phyloP scores from a whole-genome alignment of 768 basidiomycete species.

The Xanthoconium stramineum region DNA sequence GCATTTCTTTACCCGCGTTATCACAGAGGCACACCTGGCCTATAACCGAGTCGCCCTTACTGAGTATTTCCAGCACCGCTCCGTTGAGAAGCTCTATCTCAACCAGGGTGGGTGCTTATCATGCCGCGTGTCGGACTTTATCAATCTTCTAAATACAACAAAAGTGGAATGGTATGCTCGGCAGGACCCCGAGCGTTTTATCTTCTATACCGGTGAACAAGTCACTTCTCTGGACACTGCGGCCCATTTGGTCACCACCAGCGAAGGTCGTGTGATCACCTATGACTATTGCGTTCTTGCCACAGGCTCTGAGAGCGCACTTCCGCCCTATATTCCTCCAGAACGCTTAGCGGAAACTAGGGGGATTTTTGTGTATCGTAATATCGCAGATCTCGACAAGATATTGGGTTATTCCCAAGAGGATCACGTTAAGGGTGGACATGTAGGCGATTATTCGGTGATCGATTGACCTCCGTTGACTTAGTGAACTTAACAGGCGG shows the following conservation, averaged over 20 bases:
- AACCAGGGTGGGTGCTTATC: constrained; percentile 37
- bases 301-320: constrained; percentile 63
- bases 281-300: constrained; percentile 68
- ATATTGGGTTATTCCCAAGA: constrained; percentile 58
- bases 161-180: constrained; percentile 55
- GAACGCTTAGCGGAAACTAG: constrained; percentile 38
- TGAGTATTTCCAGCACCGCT: constrained; percentile 60
- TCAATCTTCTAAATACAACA: constrained; percentile 13
- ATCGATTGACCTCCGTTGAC: not conserved
- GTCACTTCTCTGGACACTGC: constrained; percentile 39
- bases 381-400: constrained; percentile 61
- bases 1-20: constrained; percentile 8
- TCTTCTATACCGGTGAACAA: constrained; percentile 48
- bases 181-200: constrained; percentile 55
- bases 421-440: constrained; percentile 36
- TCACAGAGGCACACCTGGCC: constrained; percentile 42
- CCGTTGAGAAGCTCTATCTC: constrained; percentile 57
- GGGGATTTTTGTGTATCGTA: constrained; percentile 72
- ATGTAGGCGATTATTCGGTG: constrained; percentile 11
- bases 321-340: constrained; percentile 55
- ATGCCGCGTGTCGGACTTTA: not conserved
- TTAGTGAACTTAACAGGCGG: not conserved
- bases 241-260: constrained; percentile 44
- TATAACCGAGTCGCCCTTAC: constrained; percentile 54
- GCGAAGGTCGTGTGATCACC: constrained; percentile 39